A percentile compares a stretch with the other conserved stretches of the same genome.
These are phyloP conservation scores for Debaryomyces robertsiae DNA, from an alignment of 1,139 yeast species.

Conservation along the genomic window DNA sequence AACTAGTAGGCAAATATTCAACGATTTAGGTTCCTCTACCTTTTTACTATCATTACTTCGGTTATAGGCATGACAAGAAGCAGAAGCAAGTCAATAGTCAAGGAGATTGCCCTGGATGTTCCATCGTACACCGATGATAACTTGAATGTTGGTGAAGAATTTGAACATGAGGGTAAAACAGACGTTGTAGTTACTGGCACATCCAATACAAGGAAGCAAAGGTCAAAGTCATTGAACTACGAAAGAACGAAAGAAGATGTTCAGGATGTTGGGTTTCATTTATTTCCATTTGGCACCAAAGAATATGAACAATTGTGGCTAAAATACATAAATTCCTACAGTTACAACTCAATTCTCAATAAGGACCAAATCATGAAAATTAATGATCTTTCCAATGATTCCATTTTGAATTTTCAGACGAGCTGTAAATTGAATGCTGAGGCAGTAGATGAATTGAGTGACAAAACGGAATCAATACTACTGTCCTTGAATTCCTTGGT, in stretches of 20 bases:
- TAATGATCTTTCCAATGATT: constrained; percentile 33
- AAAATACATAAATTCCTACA: constrained; percentile 34
- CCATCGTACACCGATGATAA: constrained; percentile 30
- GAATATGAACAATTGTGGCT: constrained; percentile 41
- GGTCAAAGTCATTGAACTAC: constrained; percentile 4
- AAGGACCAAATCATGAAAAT: constrained; percentile 33
- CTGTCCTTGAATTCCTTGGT: constrained; percentile 46
- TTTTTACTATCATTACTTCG: too few species aligned
- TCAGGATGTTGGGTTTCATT: constrained; percentile 4
- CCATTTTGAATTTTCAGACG: constrained; percentile 42
- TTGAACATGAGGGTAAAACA: constrained; percentile 8
- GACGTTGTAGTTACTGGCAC: background rate
- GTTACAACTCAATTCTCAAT: constrained; percentile 40
- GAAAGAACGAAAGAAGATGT: background rate
- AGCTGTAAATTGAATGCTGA: constrained; percentile 38
- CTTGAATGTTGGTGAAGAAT: constrained; percentile 15
- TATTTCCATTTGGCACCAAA: constrained; percentile 40
- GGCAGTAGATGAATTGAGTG: constrained; percentile 38
- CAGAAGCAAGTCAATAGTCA: constrained; percentile 57
- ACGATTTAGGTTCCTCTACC: background rate
- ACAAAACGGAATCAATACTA: constrained; percentile 45
- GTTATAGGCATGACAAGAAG: constrained; percentile 31
- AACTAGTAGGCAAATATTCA: background rate
- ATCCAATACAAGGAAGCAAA: constrained; percentile 1
- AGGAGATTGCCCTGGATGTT: constrained; percentile 42